Evolutionary conservation across 805 yeast species (phyloP).

Genomic region (Saturnispora mendoncae): DNA sequence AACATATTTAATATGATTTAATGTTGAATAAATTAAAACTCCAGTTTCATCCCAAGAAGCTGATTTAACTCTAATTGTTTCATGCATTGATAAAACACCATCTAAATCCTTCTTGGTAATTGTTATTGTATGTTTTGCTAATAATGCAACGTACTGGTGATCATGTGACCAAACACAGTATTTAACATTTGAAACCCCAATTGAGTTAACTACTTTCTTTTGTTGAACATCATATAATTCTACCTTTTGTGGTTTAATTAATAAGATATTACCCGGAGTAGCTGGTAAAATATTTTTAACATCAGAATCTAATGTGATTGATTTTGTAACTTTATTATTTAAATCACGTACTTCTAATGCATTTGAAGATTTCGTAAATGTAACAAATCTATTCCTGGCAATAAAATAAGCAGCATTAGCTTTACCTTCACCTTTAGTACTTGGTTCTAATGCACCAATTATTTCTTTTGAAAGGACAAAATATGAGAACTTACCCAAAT

Average conservation of each 20-base stretch:
- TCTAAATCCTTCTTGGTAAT: slow-evolving; percentile 76
- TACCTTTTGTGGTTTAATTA: slow-evolving; percentile 65
- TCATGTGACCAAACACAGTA: slow-evolving; percentile 85
- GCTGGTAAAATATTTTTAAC: slow-evolving; percentile 69
- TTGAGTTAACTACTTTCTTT: slow-evolving; percentile 62
- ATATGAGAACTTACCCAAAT: slow-evolving; percentile 60
- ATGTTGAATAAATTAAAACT: slow-evolving; percentile 84
- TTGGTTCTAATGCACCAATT: slow-evolving; percentile 90
- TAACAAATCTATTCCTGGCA: slow-evolving; percentile 90
- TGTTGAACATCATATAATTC: slow-evolving; percentile 89
- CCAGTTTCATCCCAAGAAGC: slow-evolving; percentile 97
- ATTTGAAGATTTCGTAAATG: slow-evolving; percentile 54
- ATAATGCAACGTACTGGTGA: slow-evolving; percentile 77
- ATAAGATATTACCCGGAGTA: slow-evolving; percentile 74
- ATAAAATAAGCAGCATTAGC: slow-evolving; percentile 85
- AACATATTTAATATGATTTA: slow-evolving; percentile 92
- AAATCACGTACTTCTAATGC: slow-evolving; percentile 78
- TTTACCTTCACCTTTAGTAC: slow-evolving; percentile 67
- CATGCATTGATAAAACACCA: slow-evolving; percentile 77
- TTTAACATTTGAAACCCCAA: slow-evolving; percentile 69
- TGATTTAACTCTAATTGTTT: slow-evolving; percentile 91
- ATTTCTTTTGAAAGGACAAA: slow-evolving; percentile 76
- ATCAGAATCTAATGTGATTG: slow-evolving; percentile 56
- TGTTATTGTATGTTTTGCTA: slow-evolving; percentile 87
- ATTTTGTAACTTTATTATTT: slow-evolving; percentile 71